Conservation (phyloP, 345 rosid genomes). For the Pugionium cornutum region DNA sequence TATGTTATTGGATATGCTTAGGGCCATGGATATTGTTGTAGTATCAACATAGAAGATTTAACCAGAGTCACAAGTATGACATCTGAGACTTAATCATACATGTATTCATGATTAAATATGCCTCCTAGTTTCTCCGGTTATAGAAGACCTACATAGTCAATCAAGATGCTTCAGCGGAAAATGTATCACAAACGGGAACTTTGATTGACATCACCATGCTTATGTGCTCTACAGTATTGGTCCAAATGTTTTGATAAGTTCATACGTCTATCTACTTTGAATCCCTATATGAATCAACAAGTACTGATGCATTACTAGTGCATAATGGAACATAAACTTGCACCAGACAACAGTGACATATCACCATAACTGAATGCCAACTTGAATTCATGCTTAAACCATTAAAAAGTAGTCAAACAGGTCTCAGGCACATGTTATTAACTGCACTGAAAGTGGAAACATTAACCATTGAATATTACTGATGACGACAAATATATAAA, state of each 20-base stretch:
- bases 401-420: slow-evolving; percentile 9
- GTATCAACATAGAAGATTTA: slow-evolving; percentile 14
- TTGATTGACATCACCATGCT: slow-evolving; percentile 8
- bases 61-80: slow-evolving; percentile 5
- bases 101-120: slow-evolving; percentile 1
- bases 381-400: slow-evolving; percentile 12
- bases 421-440: slow-evolving; percentile 19
- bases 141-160: slow-evolving; percentile 17
- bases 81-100: slow-evolving; percentile 17
- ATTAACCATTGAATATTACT: slow-evolving; percentile 21
- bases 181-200: slow-evolving; percentile 15
- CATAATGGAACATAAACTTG: slow-evolving; percentile 22
- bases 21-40: neutral
- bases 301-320: slow-evolving; percentile 14
- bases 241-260: slow-evolving; percentile 17
- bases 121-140: neutral
- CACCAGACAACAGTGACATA: neutral
- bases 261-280: slow-evolving; percentile 19
- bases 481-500: slow-evolving; percentile 19
- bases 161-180: slow-evolving; percentile 11
- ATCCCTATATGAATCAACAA: slow-evolving; percentile 17
- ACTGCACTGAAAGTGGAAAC: slow-evolving; percentile 10
- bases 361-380: slow-evolving; percentile 9
- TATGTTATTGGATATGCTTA: no score
- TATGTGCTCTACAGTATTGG: slow-evolving; percentile 17